phyloP scores from a whole-genome alignment of 2,329 filamentous ascomycete species.

The Diaporthe sp. region DNA sequence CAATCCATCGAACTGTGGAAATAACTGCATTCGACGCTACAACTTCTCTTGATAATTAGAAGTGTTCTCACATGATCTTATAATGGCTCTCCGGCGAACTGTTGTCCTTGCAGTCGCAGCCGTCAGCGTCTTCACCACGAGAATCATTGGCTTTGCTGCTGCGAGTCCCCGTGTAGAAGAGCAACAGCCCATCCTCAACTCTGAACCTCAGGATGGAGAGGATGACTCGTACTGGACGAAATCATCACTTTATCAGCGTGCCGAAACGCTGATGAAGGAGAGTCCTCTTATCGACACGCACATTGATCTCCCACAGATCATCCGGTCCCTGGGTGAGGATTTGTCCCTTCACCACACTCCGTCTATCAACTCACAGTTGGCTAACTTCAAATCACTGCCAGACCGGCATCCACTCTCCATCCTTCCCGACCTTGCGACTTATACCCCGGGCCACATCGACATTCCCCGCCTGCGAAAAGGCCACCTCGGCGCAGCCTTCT shows the following conservation, averaged over 20 bases:
- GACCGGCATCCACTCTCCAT: slow-evolving; percentile 30
- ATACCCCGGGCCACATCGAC: slow-evolving; percentile 51
- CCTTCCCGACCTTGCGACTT: slow-evolving; percentile 33
- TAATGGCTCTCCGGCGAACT: not conserved
- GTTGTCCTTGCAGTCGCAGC: not conserved
- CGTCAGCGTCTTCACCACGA: not conserved
- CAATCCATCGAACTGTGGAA: too few species aligned
- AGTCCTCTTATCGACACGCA: slow-evolving; percentile 53
- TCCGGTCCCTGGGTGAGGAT: slow-evolving; percentile 32
- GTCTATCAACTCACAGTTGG: slow-evolving; percentile 46
- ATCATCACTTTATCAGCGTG: slow-evolving; percentile 12
- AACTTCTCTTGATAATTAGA: too few species aligned
- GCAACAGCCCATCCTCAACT: slow-evolving; percentile 19
- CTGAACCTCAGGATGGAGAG: not conserved
- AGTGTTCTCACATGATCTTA: too few species aligned
- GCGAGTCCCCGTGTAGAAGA: slow-evolving; percentile 25
- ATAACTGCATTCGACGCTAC: not conserved
- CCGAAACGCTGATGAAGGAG: slow-evolving; percentile 33
- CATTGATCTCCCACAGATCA: slow-evolving; percentile 51
- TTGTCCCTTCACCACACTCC: not conserved
- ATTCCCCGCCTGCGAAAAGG: slow-evolving; percentile 45
- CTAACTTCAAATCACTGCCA: slow-evolving; percentile 38
- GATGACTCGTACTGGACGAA: slow-evolving; percentile 31
- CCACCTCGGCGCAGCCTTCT: slow-evolving; percentile 50
- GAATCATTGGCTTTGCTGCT: not conserved